Evolutionary conservation across 2,329 filamentous ascomycete species (phyloP), one percentile per base, ranked within the genome.

Genomic region (Exophiala aquamarina): DNA sequence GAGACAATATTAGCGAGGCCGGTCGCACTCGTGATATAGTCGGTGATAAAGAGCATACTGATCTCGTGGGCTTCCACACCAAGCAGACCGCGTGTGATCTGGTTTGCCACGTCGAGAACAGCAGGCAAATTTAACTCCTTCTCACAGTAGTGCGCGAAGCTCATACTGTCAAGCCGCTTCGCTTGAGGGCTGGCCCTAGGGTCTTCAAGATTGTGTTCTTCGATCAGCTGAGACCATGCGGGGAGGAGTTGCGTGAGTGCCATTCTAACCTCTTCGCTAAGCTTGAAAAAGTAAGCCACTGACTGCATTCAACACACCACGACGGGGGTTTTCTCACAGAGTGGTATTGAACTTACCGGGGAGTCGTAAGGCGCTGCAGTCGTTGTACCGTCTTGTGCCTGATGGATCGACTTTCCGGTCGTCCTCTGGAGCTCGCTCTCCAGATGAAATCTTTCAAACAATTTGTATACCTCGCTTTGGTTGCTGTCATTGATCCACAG

Each of bases 1-100:
- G 75, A 77, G 0, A 73, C 66, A 68, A 81, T 75, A 29, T 70
- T 63, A 43, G 75, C 44, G 1, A 81, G 61, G 0, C 79, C 78
- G 3, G 70, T 70, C 2, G 74, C 74, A 5, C 67, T 70, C 50
- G 71, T 73, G 66, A 72, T 74, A 62, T 82, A 80, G 55, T 77
- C 67, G 13, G 82, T 63, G 51, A 81, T 78, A 56, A 65, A 81
- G 1, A 77, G 57, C 0, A 77, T 75, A 3, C 69, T 73, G 4
- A 79, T 55, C 5, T 80, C 74, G 1, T 42, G 44, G 0, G 76
- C 68, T 17, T 79, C 73, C 1, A 71, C 60, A 2, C 77, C 77
- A 1, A 78, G 61, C 70, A 77, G 74, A 2, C 70, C 76, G 40
- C 60, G 8, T 4, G 44, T 41, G 36, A 38, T 17, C 13, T 14